Percentiles rank a stretch among this genome's conserved stretches.
These are phyloP conservation scores for Eustoma russellianum DNA, from an alignment of 257 asterid species.

Conservation along the genomic window DNA sequence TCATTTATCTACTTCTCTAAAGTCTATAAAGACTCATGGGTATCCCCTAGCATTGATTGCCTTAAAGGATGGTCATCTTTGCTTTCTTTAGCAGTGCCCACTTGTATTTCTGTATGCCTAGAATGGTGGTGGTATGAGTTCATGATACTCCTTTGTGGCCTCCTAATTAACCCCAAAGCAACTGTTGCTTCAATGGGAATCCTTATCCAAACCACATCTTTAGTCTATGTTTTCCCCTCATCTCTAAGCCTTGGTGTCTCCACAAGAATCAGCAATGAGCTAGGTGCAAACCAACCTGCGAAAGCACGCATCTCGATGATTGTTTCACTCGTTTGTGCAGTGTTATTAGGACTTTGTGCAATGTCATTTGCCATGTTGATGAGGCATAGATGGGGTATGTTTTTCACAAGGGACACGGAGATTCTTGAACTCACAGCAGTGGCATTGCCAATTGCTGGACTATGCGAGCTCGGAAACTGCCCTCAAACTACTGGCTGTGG, in stretches of 20 bases:
- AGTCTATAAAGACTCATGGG: constrained; percentile 63
- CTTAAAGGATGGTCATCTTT: constrained; percentile 65
- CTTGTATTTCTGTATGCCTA: constrained; percentile 72
- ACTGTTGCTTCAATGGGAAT: constrained; percentile 91
- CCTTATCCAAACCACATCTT: constrained; percentile 71
- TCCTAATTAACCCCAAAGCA: constrained; percentile 56
- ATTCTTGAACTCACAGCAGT: constrained; percentile 57
- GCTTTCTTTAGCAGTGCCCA: constrained; percentile 56
- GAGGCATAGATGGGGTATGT: constrained; percentile 62
- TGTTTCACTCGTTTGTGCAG: constrained; percentile 41
- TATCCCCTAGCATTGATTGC: constrained; percentile 52
- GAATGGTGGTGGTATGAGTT: constrained; percentile 99
- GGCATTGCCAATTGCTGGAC: constrained; percentile 81
- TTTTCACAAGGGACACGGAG: constrained; percentile 53
- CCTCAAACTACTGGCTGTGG: constrained; percentile 98
- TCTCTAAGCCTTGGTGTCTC: constrained; percentile 79
- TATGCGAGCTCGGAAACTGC: constrained; percentile 91
- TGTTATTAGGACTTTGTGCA: constrained; percentile 51
- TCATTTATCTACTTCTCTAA: constrained; percentile 52
- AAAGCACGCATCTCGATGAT: constrained; percentile 55
- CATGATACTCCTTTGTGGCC: constrained; percentile 80
- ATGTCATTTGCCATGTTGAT: constrained; percentile 54
- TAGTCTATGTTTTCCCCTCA: constrained; percentile 84
- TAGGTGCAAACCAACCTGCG: constrained; percentile 63
- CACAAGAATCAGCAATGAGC: constrained; percentile 65